Evolutionary conservation across 495 filamentous ascomycete genomes (phyloP).

Genomic region (Pseudotulostoma volvatum): DNA sequence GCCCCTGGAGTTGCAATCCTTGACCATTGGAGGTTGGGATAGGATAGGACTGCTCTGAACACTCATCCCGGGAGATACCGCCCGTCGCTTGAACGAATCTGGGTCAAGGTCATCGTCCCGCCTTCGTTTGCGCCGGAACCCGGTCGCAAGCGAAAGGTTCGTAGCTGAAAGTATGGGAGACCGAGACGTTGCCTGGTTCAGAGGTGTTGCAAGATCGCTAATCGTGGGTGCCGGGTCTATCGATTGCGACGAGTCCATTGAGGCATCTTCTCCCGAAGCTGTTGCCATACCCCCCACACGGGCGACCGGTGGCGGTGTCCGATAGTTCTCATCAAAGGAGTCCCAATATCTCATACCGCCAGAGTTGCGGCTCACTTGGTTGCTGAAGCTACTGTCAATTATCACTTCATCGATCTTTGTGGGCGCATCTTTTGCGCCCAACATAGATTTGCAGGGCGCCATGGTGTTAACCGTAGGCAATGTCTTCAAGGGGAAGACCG

Average conservation of each 20-base stretch:
- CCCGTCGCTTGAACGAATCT: conserved; percentile 76
- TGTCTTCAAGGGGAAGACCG: conserved; percentile 9
- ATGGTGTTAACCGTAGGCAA: conserved; percentile 34
- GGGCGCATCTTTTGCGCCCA: conserved; percentile 42
- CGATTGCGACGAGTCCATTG: conserved; percentile 58
- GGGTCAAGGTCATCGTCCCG: conserved; percentile 88
- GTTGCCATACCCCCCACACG: conserved; percentile 40
- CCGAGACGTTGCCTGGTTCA: conserved; percentile 23
- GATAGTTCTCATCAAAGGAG: conserved; percentile 45
- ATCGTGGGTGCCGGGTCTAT: conserved; percentile 22
- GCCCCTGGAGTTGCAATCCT: conserved; percentile 54
- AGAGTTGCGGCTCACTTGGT: conserved; percentile 52
- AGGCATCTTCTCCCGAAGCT: conserved; percentile 54
- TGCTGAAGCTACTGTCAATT: conserved; percentile 49
- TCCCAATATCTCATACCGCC: conserved; percentile 70
- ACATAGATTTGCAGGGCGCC: conserved; percentile 26
- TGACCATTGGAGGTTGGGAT: conserved; percentile 56
- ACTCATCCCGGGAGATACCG: conserved; percentile 85
- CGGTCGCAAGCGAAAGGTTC: conserved; percentile 34
- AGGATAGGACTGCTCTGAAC: conserved; percentile 80
- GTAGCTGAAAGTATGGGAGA: conserved; percentile 33
- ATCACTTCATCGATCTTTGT: conserved; percentile 30
- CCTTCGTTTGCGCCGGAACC: conserved; percentile 63
- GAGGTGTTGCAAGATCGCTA: conserved; percentile 17
- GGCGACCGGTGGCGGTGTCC: conserved; percentile 48